Conservation (phyloP, 164 flowering plant genomes). For the Nelumbo lutea region DNA sequence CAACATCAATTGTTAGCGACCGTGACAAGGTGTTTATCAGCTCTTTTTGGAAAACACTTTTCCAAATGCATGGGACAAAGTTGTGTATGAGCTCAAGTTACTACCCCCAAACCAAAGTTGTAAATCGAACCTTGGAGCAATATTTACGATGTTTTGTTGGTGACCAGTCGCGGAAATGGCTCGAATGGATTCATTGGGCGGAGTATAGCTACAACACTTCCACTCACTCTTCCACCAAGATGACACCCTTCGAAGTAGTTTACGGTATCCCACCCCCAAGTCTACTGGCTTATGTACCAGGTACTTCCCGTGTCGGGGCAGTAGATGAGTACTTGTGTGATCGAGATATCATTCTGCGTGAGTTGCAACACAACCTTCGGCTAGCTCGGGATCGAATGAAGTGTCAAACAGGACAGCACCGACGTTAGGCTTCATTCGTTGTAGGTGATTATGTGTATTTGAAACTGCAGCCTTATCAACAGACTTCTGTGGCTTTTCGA, state of each 20-base stretch:
- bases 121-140: constrained; percentile 5
- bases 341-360: constrained; percentile 1
- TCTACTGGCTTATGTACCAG: constrained; percentile 1
- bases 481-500: constrained; percentile 1
- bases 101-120: constrained; percentile 10
- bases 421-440: neutral
- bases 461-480: constrained; percentile 16
- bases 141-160: constrained; percentile 7
- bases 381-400: constrained; percentile 11
- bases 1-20: constrained; percentile 1
- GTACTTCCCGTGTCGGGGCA: constrained; percentile 4
- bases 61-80: constrained; percentile 7
- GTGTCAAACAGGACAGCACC: neutral
- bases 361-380: neutral
- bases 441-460: constrained; percentile 15
- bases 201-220: constrained; percentile 4
- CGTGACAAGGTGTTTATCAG: constrained; percentile 6
- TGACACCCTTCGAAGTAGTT: constrained; percentile 5
- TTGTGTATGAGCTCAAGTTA: constrained; percentile 6
- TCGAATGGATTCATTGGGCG: constrained; percentile 8
- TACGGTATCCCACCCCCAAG: constrained; percentile 6
- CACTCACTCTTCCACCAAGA: neutral
- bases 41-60: constrained; percentile 1
- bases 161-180: constrained; percentile 4
- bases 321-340: constrained; percentile 12